Evolutionary conservation across 140 eudicot genomes (phyloP).

Genomic region (Artemisia princeps): DNA sequence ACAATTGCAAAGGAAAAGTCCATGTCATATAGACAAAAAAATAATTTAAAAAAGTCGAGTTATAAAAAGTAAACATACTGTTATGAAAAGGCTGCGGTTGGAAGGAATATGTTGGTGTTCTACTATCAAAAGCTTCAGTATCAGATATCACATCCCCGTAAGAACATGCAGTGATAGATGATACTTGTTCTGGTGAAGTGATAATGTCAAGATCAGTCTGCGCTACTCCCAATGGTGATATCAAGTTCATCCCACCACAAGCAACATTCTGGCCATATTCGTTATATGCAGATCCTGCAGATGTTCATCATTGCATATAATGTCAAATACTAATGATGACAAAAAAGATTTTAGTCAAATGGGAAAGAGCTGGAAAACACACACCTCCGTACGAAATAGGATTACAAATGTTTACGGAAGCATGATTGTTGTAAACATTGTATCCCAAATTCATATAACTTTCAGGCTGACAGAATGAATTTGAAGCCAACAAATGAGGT

Average conservation of each 20-base stretch:
- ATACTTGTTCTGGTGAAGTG: slow-evolving; percentile 49
- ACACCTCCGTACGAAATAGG: slow-evolving; percentile 30
- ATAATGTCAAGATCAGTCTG: slow-evolving; percentile 31
- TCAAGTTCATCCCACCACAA: slow-evolving; percentile 30
- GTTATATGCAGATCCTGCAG: slow-evolving; percentile 32
- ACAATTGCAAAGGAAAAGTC: slow-evolving; percentile 7
- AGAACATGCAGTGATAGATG: slow-evolving; percentile 48
- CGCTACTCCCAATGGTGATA: slow-evolving; percentile 25
- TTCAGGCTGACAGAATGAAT: slow-evolving; percentile 17
- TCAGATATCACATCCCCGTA: slow-evolving; percentile 35
- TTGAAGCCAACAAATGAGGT: slow-evolving; percentile 29
- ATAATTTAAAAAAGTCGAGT: neutral
- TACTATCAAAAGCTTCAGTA: slow-evolving; percentile 43
- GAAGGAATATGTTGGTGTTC: slow-evolving; percentile 23
- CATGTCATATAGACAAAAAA: slow-evolving; percentile 4
- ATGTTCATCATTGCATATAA: slow-evolving; percentile 13
- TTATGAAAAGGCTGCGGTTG: slow-evolving; percentile 22
- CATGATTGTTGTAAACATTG: slow-evolving; percentile 16
- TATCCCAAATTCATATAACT: slow-evolving; percentile 25
- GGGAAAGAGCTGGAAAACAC: slow-evolving; percentile 18
- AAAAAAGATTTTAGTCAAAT: neutral
- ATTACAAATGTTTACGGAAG: slow-evolving; percentile 10
- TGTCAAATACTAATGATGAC: neutral
- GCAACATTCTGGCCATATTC: slow-evolving; percentile 23
- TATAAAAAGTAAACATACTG: slow-evolving; percentile 23